Evolutionary conservation across 2,329 filamentous ascomycete genomes (phyloP).

Genomic region (Ceratocystis colombiana): DNA sequence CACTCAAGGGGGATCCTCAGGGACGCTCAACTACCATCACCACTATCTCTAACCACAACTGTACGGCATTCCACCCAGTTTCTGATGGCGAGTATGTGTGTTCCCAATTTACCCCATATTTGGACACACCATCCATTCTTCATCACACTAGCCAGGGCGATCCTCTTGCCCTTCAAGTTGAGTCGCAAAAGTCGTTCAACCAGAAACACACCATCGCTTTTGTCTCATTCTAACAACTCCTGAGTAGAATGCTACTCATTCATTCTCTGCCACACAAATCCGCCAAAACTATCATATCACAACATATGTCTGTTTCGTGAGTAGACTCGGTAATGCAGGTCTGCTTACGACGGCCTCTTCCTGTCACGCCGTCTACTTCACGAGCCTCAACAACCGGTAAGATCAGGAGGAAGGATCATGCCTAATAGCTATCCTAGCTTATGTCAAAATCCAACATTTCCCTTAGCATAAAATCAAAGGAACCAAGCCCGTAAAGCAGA

Average conservation of each 20-base stretch:
- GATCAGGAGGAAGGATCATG: not conserved
- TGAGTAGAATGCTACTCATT: not conserved
- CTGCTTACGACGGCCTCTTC: not conserved
- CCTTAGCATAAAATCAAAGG: not conserved
- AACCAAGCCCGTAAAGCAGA: not conserved
- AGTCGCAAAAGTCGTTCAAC: not conserved
- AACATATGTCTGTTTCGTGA: not conserved
- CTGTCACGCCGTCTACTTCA: not conserved
- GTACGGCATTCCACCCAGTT: too few species aligned
- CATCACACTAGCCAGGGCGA: too few species aligned
- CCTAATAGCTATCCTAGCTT: not conserved
- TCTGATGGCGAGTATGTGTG: too few species aligned
- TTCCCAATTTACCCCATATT: too few species aligned
- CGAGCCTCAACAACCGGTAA: not conserved
- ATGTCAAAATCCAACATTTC: not conserved
- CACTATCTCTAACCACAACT: too few species aligned
- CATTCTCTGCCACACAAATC: not conserved
- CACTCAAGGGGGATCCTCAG: too few species aligned
- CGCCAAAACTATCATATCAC: not conserved
- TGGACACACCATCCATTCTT: too few species aligned
- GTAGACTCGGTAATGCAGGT: not conserved
- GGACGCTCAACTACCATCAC: too few species aligned
- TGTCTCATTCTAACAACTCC: not conserved
- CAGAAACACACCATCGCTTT: not conserved
- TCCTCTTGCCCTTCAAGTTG: not conserved